Evolutionary conservation across 2,329 filamentous ascomycete genomes (phyloP).

Genomic region (Alternaria atra): DNA sequence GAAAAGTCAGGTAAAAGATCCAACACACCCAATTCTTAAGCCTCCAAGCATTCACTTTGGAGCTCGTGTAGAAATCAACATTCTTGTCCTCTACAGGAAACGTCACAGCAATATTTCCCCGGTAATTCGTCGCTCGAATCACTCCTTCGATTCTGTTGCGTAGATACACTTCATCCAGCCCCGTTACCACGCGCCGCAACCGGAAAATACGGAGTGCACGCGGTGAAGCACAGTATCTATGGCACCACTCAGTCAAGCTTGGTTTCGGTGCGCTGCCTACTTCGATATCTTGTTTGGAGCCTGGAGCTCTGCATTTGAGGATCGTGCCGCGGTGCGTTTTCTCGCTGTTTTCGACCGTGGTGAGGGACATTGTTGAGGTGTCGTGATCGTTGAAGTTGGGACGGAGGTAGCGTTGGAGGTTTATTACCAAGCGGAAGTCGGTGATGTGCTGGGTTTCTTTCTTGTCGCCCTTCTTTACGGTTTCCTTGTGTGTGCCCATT

Average conservation of each 20-base stretch:
- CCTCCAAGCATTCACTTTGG: slow-evolving; percentile 71
- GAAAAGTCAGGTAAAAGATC: slow-evolving; percentile 71
- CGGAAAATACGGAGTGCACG: slow-evolving; percentile 65
- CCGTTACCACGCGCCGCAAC: slow-evolving; percentile 59
- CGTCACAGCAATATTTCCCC: slow-evolving; percentile 65
- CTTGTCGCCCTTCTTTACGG: slow-evolving; percentile 46
- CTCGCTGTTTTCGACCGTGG: slow-evolving; percentile 65
- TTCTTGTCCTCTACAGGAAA: slow-evolving; percentile 67
- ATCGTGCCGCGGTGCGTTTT: slow-evolving; percentile 72
- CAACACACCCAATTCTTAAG: slow-evolving; percentile 69
- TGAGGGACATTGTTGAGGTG: slow-evolving; percentile 38
- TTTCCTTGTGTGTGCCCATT: slow-evolving; percentile 50
- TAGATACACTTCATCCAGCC: slow-evolving; percentile 68
- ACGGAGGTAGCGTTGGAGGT: slow-evolving; percentile 42
- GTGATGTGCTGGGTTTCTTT: slow-evolving; percentile 46
- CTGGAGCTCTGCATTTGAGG: slow-evolving; percentile 62
- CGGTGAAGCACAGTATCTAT: slow-evolving; percentile 69
- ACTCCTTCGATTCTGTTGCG: slow-evolving; percentile 63
- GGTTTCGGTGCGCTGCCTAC: slow-evolving; percentile 54
- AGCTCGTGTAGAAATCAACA: slow-evolving; percentile 71
- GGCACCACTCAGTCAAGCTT: slow-evolving; percentile 69
- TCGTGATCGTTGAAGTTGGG: slow-evolving; percentile 29
- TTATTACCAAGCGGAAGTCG: slow-evolving; percentile 52
- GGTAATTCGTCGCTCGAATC: slow-evolving; percentile 72
- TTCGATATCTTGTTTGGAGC: slow-evolving; percentile 57